Percentiles rank a stretch among this genome's conserved stretches.
These are phyloP conservation scores for Lactuca sativa DNA, from an alignment of 129 eudicot species.

Conservation along the genomic window DNA sequence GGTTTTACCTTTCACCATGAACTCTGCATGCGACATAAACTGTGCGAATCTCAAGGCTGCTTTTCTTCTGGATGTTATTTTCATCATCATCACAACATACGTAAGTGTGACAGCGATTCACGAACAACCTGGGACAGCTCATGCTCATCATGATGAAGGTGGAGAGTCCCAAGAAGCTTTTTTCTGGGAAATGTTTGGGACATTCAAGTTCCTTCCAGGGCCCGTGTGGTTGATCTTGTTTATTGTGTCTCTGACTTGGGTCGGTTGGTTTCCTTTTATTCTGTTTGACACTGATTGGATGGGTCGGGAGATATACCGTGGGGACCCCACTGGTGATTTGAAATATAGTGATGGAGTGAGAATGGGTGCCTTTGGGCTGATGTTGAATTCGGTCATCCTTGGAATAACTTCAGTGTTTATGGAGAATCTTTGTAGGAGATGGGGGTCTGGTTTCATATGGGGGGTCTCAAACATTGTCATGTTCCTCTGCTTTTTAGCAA, in stretches of 20 bases:
- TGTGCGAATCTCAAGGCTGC: slow-evolving; percentile 98
- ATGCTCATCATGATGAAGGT: slow-evolving; percentile 24
- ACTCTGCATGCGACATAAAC: slow-evolving; percentile 64
- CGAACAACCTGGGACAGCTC: slow-evolving; percentile 56
- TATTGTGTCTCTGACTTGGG: slow-evolving; percentile 79
- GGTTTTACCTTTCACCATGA: slow-evolving; percentile 69
- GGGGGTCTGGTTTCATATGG: slow-evolving; percentile 93
- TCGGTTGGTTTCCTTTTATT: slow-evolving; percentile 96
- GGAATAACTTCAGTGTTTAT: slow-evolving; percentile 81
- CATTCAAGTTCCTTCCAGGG: slow-evolving; percentile 65
- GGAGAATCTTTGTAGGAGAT: slow-evolving; percentile 83
- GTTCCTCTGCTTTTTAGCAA: slow-evolving; percentile 82
- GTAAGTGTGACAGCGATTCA: slow-evolving; percentile 74
- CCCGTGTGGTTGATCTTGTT: slow-evolving; percentile 79
- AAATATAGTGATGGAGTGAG: slow-evolving; percentile 80
- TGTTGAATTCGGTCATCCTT: slow-evolving; percentile 88
- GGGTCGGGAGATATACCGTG: slow-evolving; percentile 97
- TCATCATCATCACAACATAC: slow-evolving; percentile 68
- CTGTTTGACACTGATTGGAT: slow-evolving; percentile 99
- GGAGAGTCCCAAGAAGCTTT: slow-evolving; percentile 82
- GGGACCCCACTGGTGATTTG: slow-evolving; percentile 71
- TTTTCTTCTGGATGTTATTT: slow-evolving; percentile 68
- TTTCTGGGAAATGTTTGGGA: slow-evolving; percentile 94
- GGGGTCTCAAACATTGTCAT: slow-evolving; percentile 81
- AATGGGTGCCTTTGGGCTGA: slow-evolving; percentile 88